Evolutionary conservation across 73 alveolate genomes (phyloP), one percentile per base, ranked within the genome.

Genomic region (Paramecium biaurelia): DNA sequence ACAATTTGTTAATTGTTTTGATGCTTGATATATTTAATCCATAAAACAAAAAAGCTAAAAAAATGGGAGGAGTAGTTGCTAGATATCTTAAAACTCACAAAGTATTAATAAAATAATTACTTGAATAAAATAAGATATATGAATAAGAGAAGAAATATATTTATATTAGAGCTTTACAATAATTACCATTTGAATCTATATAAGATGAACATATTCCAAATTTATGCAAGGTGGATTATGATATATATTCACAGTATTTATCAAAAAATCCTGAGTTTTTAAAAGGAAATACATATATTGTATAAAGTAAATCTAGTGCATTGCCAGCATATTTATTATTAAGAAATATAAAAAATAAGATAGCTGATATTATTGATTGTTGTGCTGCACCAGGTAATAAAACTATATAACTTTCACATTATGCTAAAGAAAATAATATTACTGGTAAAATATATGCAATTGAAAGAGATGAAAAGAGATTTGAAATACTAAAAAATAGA

Each of bases 311-410:
- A 89, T 89, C 94, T 7, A 70, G 92, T 41, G 94, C 94, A 7
- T 45, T 89, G 28, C 94, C 94, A 26, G 94, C 88, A 37, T 89
- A 70, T 89, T 47, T 89, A 45, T 82, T 89, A 32, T 43, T 89
- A 49, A 89, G 74, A 24, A 70, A 70, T 45, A 70, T 89, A 8
- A 70, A 76, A 24, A 45, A 79, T 79, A 79, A 30, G 12, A 18
- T 15, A 1, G 42, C 63, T 70, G 94, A 89, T 68, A 43, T 89
- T 3, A 89, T 89, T 70, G 94, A 89, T 59, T 89, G 94, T 49
- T 89, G 94, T 58, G 70, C 94, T 5, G 94, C 94, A 6, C 94
- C 94, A 28, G 94, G 94, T 7, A 89, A 89, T 70, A 89, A 89
- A 89, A 89, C 94, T 0, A 89, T 89, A 34, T 45, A 89, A 89